Evolutionary conservation across 2,329 filamentous ascomycete genomes (phyloP), one percentile per base, ranked within the genome.

Genomic region (Claviceps arundinis): DNA sequence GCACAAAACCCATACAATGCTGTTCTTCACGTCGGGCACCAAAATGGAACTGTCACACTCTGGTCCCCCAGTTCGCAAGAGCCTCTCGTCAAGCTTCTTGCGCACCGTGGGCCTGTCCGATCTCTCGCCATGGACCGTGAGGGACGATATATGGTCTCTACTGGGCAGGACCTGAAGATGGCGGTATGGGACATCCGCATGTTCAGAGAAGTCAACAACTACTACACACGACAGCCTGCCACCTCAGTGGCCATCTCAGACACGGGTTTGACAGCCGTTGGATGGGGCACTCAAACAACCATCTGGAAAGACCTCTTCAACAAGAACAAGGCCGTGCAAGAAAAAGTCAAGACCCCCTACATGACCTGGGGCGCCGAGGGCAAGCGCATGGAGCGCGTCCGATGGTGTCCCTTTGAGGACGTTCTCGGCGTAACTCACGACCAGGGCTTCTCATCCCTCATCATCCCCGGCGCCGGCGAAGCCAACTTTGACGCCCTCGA

Each of bases 351-450:
- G 58, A 87, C 82, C 51, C 93, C 93, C 0, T 98, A 98, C 69
- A 88, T 98, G 82, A 76, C 81, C 1, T 97, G 90, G 87, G 89
- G 89, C 47, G 88, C 88, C 48, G 87, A 95, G 55, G 90, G 89
- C 19, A 80, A 85, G 56, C 77, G 77, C 51, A 81, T 95, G 30
- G 88, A 95, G 68, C 81, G 85, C 42, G 80, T 95, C 2, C 77
- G 79, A 55, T 98, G 91, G 87, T 98, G 93, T 64, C 93, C 93
- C 0, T 95, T 87, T 57, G 93, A 98, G 66, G 93, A 98, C 72
- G 74, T 96, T 1, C 78, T 98, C 1, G 93, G 91, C 14, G 77
- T 95, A 24, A 80, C 84, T 2, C 91, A 97, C 71, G 78, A 87
- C 63, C 74, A 83, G 55, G 93, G 93, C 14, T 97, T 97, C 71